phyloP scores from a whole-genome alignment of 1,284 basidiomycete species.

The Cutaneotrichosporon cavernicola region DNA sequence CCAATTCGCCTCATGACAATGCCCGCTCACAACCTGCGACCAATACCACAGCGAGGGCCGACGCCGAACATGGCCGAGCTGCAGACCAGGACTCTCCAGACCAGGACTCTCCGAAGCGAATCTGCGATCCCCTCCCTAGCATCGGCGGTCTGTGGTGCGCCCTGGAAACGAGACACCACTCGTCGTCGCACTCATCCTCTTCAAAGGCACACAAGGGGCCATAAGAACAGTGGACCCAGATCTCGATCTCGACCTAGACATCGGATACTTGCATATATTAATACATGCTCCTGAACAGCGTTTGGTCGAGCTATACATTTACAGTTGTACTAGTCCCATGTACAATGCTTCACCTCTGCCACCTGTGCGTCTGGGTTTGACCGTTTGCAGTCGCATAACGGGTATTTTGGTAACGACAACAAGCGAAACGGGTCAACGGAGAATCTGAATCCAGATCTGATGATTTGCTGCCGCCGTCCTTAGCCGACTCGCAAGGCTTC shows the following conservation, averaged over 20 bases:
- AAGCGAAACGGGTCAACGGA: too few species aligned
- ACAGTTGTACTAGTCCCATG: neutral
- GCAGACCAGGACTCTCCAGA: constrained; percentile 9
- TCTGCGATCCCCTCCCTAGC: constrained; percentile 2
- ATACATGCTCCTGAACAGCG: neutral
- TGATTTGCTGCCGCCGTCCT: neutral
- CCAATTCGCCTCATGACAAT: neutral
- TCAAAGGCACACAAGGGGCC: neutral
- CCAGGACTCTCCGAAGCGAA: constrained; percentile 8
- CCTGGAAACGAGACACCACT: neutral
- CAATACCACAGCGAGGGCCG: neutral
- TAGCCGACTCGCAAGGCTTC: neutral
- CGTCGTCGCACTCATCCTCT: neutral
- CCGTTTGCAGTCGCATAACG: neutral
- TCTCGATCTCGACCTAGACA: too few species aligned
- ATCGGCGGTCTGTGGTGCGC: constrained; percentile 4
- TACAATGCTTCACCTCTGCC: neutral
- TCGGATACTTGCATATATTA: neutral
- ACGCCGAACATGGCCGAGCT: constrained; percentile 1
- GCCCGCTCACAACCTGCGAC: neutral
- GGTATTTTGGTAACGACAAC: neutral
- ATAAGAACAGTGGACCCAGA: too few species aligned
- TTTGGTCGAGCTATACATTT: neutral
- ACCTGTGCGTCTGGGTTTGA: neutral
- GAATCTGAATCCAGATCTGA: too few species aligned